These are phyloP conservation scores for Pestalotiopsis sp. DNA, from an alignment of 2,329 filamentous ascomycete genomes.

Conservation along the genomic window DNA sequence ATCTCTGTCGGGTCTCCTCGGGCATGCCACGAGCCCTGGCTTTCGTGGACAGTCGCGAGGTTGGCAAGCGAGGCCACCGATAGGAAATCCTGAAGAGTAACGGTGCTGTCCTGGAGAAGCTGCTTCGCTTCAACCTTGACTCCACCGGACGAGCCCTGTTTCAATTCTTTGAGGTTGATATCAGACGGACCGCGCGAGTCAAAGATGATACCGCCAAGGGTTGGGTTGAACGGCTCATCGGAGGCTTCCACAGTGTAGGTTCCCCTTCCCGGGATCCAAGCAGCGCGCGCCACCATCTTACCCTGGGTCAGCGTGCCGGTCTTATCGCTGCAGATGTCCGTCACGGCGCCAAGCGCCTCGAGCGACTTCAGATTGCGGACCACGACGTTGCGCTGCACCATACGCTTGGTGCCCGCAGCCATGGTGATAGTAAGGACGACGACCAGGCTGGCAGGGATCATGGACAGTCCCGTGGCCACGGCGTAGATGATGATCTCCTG, in stretches of 20 bases:
- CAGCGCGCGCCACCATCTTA: constrained; percentile 65
- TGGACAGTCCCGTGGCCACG: constrained; percentile 59
- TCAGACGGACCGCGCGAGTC: constrained; percentile 36
- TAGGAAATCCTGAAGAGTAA: constrained; percentile 55
- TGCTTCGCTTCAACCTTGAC: not conserved
- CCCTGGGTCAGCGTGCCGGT: constrained; percentile 65
- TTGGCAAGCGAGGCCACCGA: constrained; percentile 62
- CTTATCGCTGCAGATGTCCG: constrained; percentile 58
- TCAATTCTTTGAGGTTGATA: not conserved
- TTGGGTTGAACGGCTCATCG: constrained; percentile 60
- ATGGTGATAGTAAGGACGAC: constrained; percentile 71
- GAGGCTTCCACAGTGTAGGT: constrained; percentile 61
- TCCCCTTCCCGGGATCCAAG: constrained; percentile 61
- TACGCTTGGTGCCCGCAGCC: constrained; percentile 60
- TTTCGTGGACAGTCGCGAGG: constrained; percentile 48
- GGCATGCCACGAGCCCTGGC: constrained; percentile 55
- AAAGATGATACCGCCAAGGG: constrained; percentile 49
- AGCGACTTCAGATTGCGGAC: constrained; percentile 60
- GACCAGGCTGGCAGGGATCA: constrained; percentile 64
- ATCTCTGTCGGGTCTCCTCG: constrained; percentile 72
- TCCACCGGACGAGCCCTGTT: constrained; percentile 25
- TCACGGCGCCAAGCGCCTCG: constrained; percentile 66
- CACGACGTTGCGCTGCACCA: constrained; percentile 61
- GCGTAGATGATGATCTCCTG: constrained; percentile 68
- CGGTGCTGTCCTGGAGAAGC: constrained; percentile 40